Evolutionary conservation across 345 rosid species (phyloP), one percentile per base, ranked within the genome.

Genomic region (Sisymbrium altissimum): DNA sequence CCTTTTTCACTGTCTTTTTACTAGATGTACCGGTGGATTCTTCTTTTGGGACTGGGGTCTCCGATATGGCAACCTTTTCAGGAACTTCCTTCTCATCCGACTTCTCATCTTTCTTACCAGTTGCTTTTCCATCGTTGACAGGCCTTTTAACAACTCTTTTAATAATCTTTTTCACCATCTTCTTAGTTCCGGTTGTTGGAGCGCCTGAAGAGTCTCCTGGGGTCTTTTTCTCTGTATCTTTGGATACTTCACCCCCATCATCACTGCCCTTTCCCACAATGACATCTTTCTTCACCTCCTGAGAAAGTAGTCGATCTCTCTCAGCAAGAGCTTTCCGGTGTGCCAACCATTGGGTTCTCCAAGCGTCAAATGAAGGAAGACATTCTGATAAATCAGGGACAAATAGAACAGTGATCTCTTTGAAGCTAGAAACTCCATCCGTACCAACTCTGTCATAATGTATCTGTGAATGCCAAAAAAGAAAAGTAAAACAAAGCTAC

Each of bases 381-480:
- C 97, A 92, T 64, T 87, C 91, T 15, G 94, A 86, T 66, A 95
- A 85, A 79, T 95, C 97, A 1, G 98, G 99, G 79, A 95, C 97
- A 85, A 86, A 92, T 44, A 90, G 84, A 27, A 95, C 92, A 4
- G 96, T 87, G 68, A 92, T 83, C 84, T 95, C 99, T 73, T 86
- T 95, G 79, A 86, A 92, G 81, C 87, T 87, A 78, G 84, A 92
- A 21, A 85, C 81, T 38, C 99, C 99, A 76, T 95, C 98, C 29
- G 83, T 70, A 36, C 93, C 90, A 80, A 85, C 81, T 84, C 97
- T 87, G 64, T 95, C 97, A 79, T 95, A 95, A 77, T 95, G 97
- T 79, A 95, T 87, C 99, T 95, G 87, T 71, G 80, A 74, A 73
- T 18, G 7, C 7, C 54, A 75, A 65, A 71, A 66, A n/a, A 32